Evolutionary conservation across 176 grass and related monocot genomes (phyloP), one percentile per base, ranked within the genome.

Genomic region (Zea luxurians): DNA sequence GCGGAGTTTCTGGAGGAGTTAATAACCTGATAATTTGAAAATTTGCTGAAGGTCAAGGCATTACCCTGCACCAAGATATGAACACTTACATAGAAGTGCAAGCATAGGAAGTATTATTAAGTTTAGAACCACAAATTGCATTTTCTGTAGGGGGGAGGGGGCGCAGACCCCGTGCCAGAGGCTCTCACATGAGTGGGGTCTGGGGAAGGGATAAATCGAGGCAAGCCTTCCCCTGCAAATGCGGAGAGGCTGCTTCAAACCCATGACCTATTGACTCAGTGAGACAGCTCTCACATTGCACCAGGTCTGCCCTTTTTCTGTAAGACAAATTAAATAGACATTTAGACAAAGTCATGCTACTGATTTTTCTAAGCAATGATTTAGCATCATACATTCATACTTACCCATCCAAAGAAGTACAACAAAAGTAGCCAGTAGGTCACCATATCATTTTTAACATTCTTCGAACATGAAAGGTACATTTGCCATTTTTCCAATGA

Each of bases 1-100:
- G 89, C 45, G 95, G 95, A 66, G 95, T 94, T 45, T 90, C 95
- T 68, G 91, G 95, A 48, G 95, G 95, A 80, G 95, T 94, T 76
- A 98, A 78, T 77, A 98, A 61, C 95, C 95, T 98, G 61, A 77
- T 61, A 82, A 75, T 81, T 81, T 48, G 62, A 77, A 69, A 59
- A 62, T 15, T n/a, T 45, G 2, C 52, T 54, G 5, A 34, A n/a
- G 2, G 13, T 70, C n/a, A 88, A 46, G 34, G 70, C 46, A 61
- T 73, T 48, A 67, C 42, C 35, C 45, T 4, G 16, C 82, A 45
- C 36, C 67, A 73, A 61, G 50, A 68, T 64, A 57, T 57, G 59
- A 50, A 58, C 40, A 45, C 53, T 13, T 70, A 21, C 46, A 55
- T 76, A 53, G 34, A 45, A 66, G 5, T 71, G 53, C 17, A 76